Evolutionary conservation across 805 yeast genomes (phyloP).

Genomic region (Maudiozyma bulderi): DNA sequence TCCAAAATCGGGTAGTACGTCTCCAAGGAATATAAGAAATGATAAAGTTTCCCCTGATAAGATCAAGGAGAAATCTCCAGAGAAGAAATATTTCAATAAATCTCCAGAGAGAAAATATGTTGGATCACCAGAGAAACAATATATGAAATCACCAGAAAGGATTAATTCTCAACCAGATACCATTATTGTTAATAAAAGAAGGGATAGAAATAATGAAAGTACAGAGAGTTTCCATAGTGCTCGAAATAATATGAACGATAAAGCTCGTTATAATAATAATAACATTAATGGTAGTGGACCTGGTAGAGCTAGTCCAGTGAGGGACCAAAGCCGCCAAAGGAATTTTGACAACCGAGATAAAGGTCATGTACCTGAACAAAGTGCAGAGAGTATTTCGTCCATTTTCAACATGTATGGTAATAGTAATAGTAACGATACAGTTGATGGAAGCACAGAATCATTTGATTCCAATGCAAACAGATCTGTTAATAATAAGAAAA

Average conservation of each 20-base stretch:
- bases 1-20: background rate
- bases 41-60: background rate
- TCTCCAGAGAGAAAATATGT: too few relatives aligned
- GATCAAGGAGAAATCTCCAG: background rate
- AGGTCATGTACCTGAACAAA: background rate
- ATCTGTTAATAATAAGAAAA: background rate
- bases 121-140: background rate
- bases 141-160: background rate
- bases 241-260: background rate
- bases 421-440: background rate
- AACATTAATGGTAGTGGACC: background rate
- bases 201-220: background rate
- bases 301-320: background rate
- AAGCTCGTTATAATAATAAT: background rate
- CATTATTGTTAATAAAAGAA: background rate
- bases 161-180: background rate
- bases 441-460: background rate
- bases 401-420: constrained; percentile 1
- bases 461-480: background rate
- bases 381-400: background rate
- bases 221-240: background rate
- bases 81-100: background rate
- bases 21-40: background rate
- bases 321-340: too few relatives aligned
- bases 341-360: background rate